These are phyloP conservation scores for Stagonosporopsis rhizophila DNA, from an alignment of 2,329 filamentous ascomycete species.

Conservation along the genomic window DNA sequence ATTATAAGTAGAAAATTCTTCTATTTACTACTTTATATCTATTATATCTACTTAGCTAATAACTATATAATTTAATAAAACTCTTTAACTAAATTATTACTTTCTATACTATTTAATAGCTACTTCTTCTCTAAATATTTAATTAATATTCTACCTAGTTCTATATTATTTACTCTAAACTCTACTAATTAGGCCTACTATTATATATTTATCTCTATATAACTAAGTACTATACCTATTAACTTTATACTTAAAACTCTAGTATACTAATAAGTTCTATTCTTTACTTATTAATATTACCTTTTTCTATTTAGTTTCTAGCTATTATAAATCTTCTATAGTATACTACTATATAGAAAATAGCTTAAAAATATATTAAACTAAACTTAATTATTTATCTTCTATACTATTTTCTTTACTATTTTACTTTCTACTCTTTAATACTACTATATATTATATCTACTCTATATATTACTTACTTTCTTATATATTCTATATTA, in stretches of 20 bases:
- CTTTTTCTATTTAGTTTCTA: constrained; percentile 3
- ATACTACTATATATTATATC: constrained; percentile 16
- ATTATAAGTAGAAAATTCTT: neutral
- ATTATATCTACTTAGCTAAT: constrained; percentile 9
- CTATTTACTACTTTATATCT: constrained; percentile 5
- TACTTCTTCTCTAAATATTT: constrained; percentile 12
- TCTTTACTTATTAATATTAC: constrained; percentile 7
- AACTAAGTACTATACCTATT: neutral
- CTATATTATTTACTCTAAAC: neutral
- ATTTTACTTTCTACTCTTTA: constrained; percentile 8
- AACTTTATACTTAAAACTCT: constrained; percentile 11
- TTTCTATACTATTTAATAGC: constrained; percentile 6
- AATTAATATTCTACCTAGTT: neutral
- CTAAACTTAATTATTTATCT: constrained; percentile 7
- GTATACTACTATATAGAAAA: constrained; percentile 15
- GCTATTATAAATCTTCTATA: constrained; percentile 15
- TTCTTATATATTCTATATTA: constrained; percentile 16
- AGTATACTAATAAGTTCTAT: constrained; percentile 11
- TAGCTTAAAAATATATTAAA: constrained; percentile 19
- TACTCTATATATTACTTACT: constrained; percentile 8
- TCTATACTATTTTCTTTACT: constrained; percentile 7
- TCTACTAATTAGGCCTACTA: neutral
- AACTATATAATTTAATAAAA: constrained; percentile 16
- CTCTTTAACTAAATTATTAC: constrained; percentile 16
- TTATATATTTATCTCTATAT: too few relatives aligned